Evolutionary conservation across 208 protist genomes (phyloP).

Genomic region (Acanthamoeba lenticulata): DNA sequence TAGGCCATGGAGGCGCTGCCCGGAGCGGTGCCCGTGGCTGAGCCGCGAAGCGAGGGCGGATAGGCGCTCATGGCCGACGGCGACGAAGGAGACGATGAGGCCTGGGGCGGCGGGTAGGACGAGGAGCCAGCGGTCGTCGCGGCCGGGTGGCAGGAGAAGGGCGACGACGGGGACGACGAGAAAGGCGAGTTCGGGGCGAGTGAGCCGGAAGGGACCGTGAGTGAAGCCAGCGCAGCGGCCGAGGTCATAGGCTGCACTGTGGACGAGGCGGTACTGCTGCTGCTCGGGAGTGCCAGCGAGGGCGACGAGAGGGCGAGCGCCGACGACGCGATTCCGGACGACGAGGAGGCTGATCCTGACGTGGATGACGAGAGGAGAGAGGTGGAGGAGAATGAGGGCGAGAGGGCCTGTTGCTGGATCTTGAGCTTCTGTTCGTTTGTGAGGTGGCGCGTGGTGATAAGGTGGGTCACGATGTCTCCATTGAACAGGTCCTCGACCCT

Average conservation of each 20-base stretch:
- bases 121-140: neutral
- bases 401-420: constrained; percentile 32
- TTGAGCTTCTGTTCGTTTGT: constrained; percentile 47
- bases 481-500: constrained; percentile 39
- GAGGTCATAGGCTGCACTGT: neutral
- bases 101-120: constrained; percentile 30
- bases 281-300: neutral
- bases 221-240: neutral
- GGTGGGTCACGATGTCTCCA: constrained; percentile 30
- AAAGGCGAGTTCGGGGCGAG: neutral
- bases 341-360: neutral
- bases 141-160: neutral
- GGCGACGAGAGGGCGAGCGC: neutral
- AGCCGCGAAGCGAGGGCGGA: neutral
- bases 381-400: neutral
- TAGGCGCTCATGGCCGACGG: constrained; percentile 12
- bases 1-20: neutral
- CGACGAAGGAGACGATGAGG: constrained; percentile 22
- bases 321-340: neutral
- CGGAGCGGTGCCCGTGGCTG: neutral
- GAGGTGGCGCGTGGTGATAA: constrained; percentile 45
- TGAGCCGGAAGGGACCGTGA: neutral
- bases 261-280: neutral
- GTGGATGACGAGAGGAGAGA: neutral
- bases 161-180: constrained; percentile 32